phyloP scores from a whole-genome alignment of 2,329 filamentous ascomycete species.

The Juglanconis oblonga region DNA sequence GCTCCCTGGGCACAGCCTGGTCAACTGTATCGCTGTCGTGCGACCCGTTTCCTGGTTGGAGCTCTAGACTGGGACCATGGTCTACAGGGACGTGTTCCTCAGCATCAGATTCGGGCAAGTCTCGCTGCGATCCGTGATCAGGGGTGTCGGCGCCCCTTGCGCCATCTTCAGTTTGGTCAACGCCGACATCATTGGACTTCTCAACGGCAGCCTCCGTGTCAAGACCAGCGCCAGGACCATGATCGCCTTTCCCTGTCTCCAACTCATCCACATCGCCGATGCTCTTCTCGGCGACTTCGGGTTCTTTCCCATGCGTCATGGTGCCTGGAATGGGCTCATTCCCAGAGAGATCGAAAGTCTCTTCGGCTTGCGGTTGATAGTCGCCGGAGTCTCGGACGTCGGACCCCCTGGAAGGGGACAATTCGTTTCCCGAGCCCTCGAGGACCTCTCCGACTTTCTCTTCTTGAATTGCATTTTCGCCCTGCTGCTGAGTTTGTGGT shows the following conservation, averaged over 20 bases:
- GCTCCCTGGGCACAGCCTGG: background rate
- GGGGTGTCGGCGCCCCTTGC: background rate
- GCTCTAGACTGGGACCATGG: background rate
- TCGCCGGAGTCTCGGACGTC: background rate
- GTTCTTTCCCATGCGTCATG: conserved; percentile 19
- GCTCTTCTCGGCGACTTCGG: background rate
- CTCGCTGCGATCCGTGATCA: background rate
- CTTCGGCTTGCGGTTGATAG: conserved; percentile 3
- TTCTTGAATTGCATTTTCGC: background rate
- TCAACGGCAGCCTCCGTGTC: background rate
- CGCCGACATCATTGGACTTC: background rate
- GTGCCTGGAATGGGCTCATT: conserved; percentile 18
- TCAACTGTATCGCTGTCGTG: background rate
- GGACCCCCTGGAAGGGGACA: conserved; percentile 1
- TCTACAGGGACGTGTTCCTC: background rate
- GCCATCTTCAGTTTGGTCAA: background rate
- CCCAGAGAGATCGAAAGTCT: conserved; percentile 13
- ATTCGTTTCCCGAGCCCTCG: conserved; percentile 8
- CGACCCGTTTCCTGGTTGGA: background rate
- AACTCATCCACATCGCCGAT: background rate
- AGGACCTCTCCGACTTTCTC: background rate
- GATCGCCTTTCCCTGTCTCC: background rate
- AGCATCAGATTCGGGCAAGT: background rate
- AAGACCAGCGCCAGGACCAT: background rate
- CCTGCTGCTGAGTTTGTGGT: background rate